Evolutionary conservation across 2,329 filamentous ascomycete genomes (phyloP).

Genomic region (Aurifilum marmelostoma): DNA sequence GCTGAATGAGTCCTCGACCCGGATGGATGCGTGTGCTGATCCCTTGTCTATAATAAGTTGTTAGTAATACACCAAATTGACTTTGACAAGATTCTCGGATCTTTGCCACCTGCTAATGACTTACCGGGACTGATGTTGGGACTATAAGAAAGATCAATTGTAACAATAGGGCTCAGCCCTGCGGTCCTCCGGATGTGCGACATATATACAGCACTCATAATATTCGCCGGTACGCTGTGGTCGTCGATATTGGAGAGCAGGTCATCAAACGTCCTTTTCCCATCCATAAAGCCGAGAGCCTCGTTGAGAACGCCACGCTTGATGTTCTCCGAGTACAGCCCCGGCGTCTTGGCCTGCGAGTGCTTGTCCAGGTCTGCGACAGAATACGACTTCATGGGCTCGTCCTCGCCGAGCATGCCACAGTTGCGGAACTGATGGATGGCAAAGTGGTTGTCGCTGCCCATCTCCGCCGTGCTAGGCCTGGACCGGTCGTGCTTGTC

Average conservation of each 20-base stretch:
- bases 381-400: neutral
- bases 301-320: neutral
- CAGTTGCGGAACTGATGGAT: neutral
- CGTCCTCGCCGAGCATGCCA: neutral
- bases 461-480: neutral
- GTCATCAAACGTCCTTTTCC: neutral
- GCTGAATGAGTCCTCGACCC: too few relatives aligned
- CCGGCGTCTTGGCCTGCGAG: neutral
- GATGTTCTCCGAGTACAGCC: neutral
- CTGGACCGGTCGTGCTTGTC: neutral
- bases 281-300: neutral
- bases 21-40: too few relatives aligned
- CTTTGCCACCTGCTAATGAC: too few relatives aligned
- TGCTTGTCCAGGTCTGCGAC: neutral
- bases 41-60: too few relatives aligned
- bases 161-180: too few relatives aligned
- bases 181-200: too few relatives aligned
- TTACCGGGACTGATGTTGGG: too few relatives aligned
- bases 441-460: neutral
- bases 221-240: too few relatives aligned
- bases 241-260: neutral
- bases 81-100: too few relatives aligned
- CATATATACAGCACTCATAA: too few relatives aligned
- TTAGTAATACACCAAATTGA: too few relatives aligned
- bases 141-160: too few relatives aligned